Conservation (phyloP, 2,329 filamentous ascomycete genomes). For the Fusarium tjaetaba region DNA sequence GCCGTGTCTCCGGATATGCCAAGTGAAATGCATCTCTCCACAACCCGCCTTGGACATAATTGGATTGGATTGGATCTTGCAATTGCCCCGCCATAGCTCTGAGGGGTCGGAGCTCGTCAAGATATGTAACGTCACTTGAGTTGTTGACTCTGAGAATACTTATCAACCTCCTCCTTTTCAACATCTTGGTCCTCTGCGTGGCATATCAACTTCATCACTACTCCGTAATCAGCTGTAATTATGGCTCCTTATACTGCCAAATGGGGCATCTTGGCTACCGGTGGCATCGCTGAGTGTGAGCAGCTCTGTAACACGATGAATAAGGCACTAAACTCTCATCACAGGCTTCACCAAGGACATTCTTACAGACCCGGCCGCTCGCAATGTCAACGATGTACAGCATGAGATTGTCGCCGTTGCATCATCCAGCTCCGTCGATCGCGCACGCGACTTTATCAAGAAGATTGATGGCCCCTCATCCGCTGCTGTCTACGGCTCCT, state of each 20-base stretch:
- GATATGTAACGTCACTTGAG: slow-evolving; percentile 25
- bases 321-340: background rate
- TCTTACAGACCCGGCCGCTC: slow-evolving; percentile 74
- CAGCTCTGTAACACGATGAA: background rate
- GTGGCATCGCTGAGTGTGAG: slow-evolving; percentile 67
- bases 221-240: slow-evolving; percentile 15
- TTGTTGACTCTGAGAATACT: background rate
- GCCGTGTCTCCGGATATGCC: slow-evolving; percentile 6
- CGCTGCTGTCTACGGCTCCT: slow-evolving; percentile 80
- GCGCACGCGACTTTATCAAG: slow-evolving; percentile 77
- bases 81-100: slow-evolving; percentile 26
- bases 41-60: background rate
- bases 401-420: slow-evolving; percentile 84
- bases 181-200: background rate
- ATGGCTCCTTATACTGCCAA: slow-evolving; percentile 62
- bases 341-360: slow-evolving; percentile 79
- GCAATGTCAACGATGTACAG: slow-evolving; percentile 75
- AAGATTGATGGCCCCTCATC: slow-evolving; percentile 74
- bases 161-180: background rate
- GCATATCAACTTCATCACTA: background rate
- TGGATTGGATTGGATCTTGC: slow-evolving; percentile 6
- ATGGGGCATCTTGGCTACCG: slow-evolving; percentile 72
- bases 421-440: slow-evolving; percentile 76
- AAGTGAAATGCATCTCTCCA: slow-evolving; percentile 24
- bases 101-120: slow-evolving; percentile 20